Evolutionary conservation across 1,139 yeast genomes (phyloP).

Genomic region (Sugiyamaella grinbergsii): DNA sequence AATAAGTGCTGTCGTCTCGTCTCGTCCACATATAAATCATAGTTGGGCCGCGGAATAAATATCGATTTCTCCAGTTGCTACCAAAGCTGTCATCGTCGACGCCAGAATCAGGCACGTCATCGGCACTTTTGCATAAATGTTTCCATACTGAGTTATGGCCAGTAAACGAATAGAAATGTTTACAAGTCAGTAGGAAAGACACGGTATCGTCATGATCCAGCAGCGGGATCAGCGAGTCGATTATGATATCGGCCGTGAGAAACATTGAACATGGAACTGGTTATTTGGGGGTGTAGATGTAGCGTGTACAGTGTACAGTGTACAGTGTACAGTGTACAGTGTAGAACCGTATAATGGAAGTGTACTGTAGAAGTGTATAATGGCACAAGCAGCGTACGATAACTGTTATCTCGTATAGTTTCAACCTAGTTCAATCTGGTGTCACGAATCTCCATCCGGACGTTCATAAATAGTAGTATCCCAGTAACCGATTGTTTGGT

Average conservation of each 20-base stretch:
- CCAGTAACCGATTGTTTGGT: too few species aligned
- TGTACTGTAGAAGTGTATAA: too few species aligned
- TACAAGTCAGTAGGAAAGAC: conserved; percentile 13
- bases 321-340: too few species aligned
- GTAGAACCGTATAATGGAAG: too few species aligned
- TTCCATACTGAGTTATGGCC: conserved; percentile 16
- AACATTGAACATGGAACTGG: conserved; percentile 2
- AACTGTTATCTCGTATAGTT: too few species aligned
- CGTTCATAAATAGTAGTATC: too few species aligned
- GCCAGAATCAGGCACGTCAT: conserved; percentile 9
- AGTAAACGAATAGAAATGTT: conserved; percentile 11
- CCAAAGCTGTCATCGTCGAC: conserved; percentile 15
- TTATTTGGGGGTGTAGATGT: not conserved
- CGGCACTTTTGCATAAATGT: conserved; percentile 10
- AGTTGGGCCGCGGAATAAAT: conserved; percentile 14
- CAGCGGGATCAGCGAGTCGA: conserved; percentile 16
- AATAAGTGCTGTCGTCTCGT: conserved; percentile 8
- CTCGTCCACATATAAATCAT: conserved; percentile 16
- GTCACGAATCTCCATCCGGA: too few species aligned
- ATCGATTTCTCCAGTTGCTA: conserved; percentile 11
- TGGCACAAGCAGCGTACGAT: too few species aligned
- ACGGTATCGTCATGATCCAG: conserved; percentile 17
- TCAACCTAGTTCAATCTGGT: too few species aligned
- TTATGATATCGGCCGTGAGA: conserved; percentile 13
- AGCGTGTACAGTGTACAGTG: too few species aligned